Evolutionary conservation across 345 rosid genomes (phyloP).

Genomic region (Aegle marmelos): DNA sequence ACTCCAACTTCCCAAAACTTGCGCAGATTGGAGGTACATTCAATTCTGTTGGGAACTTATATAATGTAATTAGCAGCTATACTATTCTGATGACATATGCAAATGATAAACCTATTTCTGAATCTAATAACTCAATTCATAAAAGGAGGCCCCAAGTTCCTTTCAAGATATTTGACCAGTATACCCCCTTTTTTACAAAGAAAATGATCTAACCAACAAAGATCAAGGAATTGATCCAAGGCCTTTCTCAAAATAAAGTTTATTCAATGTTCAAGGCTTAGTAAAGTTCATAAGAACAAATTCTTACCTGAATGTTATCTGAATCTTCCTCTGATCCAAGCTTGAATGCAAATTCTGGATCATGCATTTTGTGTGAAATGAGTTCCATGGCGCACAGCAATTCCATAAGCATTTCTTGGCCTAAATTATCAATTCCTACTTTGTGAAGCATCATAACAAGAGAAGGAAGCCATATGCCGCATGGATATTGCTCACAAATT

Average conservation of each 20-base stretch:
- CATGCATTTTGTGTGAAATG: constrained; percentile 64
- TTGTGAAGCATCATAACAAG: constrained; percentile 55
- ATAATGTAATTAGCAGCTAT: background rate
- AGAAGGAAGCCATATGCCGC: constrained; percentile 84
- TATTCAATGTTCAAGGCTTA: background rate
- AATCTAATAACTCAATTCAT: background rate
- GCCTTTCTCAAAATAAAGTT: background rate
- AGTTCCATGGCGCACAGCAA: constrained; percentile 58
- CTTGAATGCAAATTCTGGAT: constrained; percentile 71
- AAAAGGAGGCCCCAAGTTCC: background rate
- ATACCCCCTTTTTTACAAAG: background rate
- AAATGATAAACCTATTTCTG: background rate
- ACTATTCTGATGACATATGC: background rate
- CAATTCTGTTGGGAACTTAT: background rate
- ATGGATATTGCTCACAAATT: constrained; percentile 73
- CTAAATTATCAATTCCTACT: constrained; percentile 32
- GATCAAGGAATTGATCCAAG: background rate
- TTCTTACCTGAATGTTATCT: constrained; percentile 63
- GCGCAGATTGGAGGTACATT: background rate
- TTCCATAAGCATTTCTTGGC: constrained; percentile 37
- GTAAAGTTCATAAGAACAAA: constrained; percentile 3
- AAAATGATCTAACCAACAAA: background rate
- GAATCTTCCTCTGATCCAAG: constrained; percentile 56
- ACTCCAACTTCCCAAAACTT: background rate
- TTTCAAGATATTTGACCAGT: background rate